Base-by-base conservation (phyloP, 257 asterid genomes). In the Scutellaria galericulata region DNA sequence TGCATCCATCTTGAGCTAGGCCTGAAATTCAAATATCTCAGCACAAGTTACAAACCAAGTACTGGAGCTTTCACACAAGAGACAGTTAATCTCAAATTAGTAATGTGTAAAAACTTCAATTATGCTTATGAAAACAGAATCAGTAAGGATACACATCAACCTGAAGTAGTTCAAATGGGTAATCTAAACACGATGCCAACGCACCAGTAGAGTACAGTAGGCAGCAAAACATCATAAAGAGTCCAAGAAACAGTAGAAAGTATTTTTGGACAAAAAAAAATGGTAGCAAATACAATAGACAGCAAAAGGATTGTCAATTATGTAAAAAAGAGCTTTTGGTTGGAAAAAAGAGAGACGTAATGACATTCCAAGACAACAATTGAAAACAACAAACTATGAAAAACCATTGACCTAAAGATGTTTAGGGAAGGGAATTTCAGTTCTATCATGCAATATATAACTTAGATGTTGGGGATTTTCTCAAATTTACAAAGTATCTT, bases 1-100 rank as follows among this genome's bases (percentile, higher is more conserved):
- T 89, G 83, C 98, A 95, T 64, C 99, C 98, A 82, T 95, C 98
- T 68, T 83, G 90, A 71, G 88, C 90, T 77, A 95, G 81, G 66
- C 94, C 99, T 95, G 77, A 71, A 72, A 58, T 64, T 68, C 35
- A 75, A 14, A 54, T 14, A 62, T 39, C 58, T 50, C 65, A 64
- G 66, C 44, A 53, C 47, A n/a, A 55, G 57, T 60, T 44, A 66
- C 66, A 76, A 66, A 61, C 67, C 45, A 61, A 63, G 46, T 37
- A 60, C 77, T 56, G 10, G 5, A 64, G 51, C 57, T 39, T 24
- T 55, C 64, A 56, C 9, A 8, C 41, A 15, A 57, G 37, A 65
- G 54, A 66, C 53, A 37, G 18, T 71, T 35, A 14, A 60, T 24
- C 18, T 50, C 41, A 41, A 45, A 53, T 9, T 52, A 55, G 59